Evolutionary conservation across 2,329 filamentous ascomycete species (phyloP), one percentile per base, ranked within the genome.

Genomic region (Lanzia echinophila): DNA sequence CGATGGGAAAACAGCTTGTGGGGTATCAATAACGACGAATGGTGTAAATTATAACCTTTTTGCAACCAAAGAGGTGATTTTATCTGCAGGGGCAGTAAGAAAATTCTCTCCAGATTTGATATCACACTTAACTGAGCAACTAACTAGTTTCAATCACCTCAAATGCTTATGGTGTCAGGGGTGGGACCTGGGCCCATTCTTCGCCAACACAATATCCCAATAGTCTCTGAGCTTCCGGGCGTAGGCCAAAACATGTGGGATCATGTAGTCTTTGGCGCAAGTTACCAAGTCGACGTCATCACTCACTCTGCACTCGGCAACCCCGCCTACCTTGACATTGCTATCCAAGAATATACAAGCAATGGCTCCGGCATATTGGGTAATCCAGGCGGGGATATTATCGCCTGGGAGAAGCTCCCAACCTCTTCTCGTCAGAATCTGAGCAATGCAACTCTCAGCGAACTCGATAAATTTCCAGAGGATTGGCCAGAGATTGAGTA

Each of bases 161-260:
- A 53, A 22, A 3, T 53, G 5, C 50, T 47, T 22, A 28, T 46
- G 24, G 43, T 41, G 3, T 53, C 43, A 17, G 50, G 50, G 1
- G n/a, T 46, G 6, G 42, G 41, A 19, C 33, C 34, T 13, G 3
- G 11, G 2, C 6, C 33, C 1, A 38, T 17, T 2, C 19, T 53
- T 2, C 12, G 8, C 4, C 20, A 41, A 15, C 19, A 43, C 7
- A 44, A 44, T 6, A 79, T 80, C 36, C 7, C 45, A 1, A 17
- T 47, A 13, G n/a, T 47, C 20, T 24, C 45, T 4, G 33, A 47
- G 15, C 45, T 36, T 13, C 20, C 45, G 24, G 24, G 6, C 36
- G 77, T 80, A 1, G 78, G 76, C 4, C 68, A 77, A 58, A 73
- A 75, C 51, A 69, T 79, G 43, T 47, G 24, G 43, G 47, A 49